Evolutionary conservation across 805 yeast genomes (phyloP), one percentile per base, ranked within the genome.

Genomic region (Kodamaea hsintzibuensis): DNA sequence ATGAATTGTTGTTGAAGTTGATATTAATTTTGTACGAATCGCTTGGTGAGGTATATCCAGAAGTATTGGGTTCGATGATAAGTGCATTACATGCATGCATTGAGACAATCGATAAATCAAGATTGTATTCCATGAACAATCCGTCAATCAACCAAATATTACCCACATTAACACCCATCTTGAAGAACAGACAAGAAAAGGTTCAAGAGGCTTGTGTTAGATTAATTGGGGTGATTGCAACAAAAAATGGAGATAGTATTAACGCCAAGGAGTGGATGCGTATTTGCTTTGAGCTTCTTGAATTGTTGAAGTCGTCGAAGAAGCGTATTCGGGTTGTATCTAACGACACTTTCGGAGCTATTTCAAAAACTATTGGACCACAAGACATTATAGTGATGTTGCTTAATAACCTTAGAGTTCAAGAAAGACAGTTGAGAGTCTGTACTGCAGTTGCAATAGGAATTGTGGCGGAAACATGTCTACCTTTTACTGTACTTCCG

Each of bases 371-470:
- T 0, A 86, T 95, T 48, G 99, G 99, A 0, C 99, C 99, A 0
- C 95, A 90, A 57, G 98, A 95, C 67, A 96, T 95, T 3, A 70
- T 95, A 17, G 92, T 86, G 1, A 87, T 96, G 54, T 73, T 95
- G 38, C 71, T 95, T 53, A 90, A 89, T 61, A 93, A 93, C 61
- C 74, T 95, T 59, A 81, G 89, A 55, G 96, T 92, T 7, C 98
- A 93, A 66, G 98, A 95, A 66, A 88, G 99, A 65, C 99, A 95
- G 71, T 78, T 90, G 42, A 86, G 99, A 65, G 97, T 95, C 7
- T 93, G 97, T 68, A 91, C 98, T 0, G 97, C 99, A 5, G 98
- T 95, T 42, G 99, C 99, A 0, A 89, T 95, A 59, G 99, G 96
- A 38, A 91, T 95, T 60, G 96, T 95, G 7, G 98, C 98, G 0